These are phyloP conservation scores for Mycotypha africana DNA, from an alignment of 371 early-diverging fungal species.

Conservation along the genomic window DNA sequence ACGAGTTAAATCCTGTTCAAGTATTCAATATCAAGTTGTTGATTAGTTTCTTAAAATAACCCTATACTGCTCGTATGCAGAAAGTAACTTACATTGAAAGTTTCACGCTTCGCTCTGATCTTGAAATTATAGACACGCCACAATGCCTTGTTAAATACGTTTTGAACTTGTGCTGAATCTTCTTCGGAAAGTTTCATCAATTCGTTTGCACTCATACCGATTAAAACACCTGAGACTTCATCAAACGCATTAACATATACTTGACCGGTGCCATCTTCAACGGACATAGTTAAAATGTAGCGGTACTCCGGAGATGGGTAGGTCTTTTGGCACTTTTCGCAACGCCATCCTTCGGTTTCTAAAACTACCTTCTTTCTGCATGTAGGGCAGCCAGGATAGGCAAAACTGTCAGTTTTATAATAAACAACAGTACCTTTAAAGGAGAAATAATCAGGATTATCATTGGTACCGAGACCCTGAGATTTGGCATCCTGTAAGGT, in stretches of 20 bases:
- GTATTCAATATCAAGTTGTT: not conserved
- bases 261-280: slow-evolving; percentile 79
- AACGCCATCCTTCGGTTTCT: slow-evolving; percentile 73
- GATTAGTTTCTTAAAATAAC: not conserved
- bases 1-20: slow-evolving; percentile 53
- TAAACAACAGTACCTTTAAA: slow-evolving; percentile 60
- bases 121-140: slow-evolving; percentile 70
- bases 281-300: slow-evolving; percentile 70
- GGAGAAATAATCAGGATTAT: slow-evolving; percentile 65
- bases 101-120: slow-evolving; percentile 77
- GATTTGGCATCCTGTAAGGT: slow-evolving; percentile 64
- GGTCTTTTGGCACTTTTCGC: slow-evolving; percentile 84
- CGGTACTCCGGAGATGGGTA: slow-evolving; percentile 70
- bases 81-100: slow-evolving; percentile 61
- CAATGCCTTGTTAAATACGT: slow-evolving; percentile 46
- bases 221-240: slow-evolving; percentile 63
- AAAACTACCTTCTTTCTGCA: slow-evolving; percentile 89
- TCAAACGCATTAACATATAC: slow-evolving; percentile 85
- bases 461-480: slow-evolving; percentile 57
- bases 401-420: slow-evolving; percentile 56
- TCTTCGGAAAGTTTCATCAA: slow-evolving; percentile 48
- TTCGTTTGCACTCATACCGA: slow-evolving; percentile 73
- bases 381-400: slow-evolving; percentile 88
- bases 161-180: slow-evolving; percentile 31
- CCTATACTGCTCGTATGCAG: not conserved